phyloP scores from a whole-genome alignment of 345 rosid genomes.

The Salix caprea region DNA sequence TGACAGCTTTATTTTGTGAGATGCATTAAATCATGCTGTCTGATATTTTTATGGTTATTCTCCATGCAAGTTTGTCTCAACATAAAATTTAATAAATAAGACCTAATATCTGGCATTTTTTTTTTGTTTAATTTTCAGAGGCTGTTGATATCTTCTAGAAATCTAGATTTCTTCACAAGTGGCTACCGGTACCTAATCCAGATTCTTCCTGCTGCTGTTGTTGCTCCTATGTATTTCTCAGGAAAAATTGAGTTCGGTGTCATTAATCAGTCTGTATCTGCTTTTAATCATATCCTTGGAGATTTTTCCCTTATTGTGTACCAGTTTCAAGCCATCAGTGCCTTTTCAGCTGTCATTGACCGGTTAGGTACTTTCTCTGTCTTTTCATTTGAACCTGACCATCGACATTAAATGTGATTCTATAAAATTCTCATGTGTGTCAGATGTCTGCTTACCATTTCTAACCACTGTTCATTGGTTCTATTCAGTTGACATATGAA shows the following conservation, averaged over 20 bases:
- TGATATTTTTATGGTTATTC: neutral
- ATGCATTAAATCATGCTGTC: neutral
- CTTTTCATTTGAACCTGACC: neutral
- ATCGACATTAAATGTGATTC: no score
- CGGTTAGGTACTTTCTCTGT: conserved; percentile 60
- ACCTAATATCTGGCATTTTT: conserved; percentile 15
- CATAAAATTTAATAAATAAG: neutral
- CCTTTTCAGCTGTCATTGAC: conserved; percentile 97
- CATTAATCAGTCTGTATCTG: conserved; percentile 93
- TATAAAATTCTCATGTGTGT: no score
- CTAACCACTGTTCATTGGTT: neutral
- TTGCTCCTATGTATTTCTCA: conserved; percentile 97
- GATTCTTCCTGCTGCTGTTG: conserved; percentile 95
- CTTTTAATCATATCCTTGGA: conserved; percentile 92
- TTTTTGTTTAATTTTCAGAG: conserved; percentile 43
- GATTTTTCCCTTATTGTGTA: conserved; percentile 88
- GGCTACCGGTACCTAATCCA: conserved; percentile 96
- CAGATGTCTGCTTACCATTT: neutral
- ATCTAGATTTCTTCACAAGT: conserved; percentile 90
- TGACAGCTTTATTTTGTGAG: neutral
- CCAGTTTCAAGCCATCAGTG: conserved; percentile 94
- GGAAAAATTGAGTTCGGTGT: conserved; percentile 99
- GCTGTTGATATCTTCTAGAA: conserved; percentile 88
- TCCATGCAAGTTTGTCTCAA: neutral
- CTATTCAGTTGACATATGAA: neutral